phyloP scores from a whole-genome alignment of 73 alveolate genomes.

The Paramecium bursaria region DNA sequence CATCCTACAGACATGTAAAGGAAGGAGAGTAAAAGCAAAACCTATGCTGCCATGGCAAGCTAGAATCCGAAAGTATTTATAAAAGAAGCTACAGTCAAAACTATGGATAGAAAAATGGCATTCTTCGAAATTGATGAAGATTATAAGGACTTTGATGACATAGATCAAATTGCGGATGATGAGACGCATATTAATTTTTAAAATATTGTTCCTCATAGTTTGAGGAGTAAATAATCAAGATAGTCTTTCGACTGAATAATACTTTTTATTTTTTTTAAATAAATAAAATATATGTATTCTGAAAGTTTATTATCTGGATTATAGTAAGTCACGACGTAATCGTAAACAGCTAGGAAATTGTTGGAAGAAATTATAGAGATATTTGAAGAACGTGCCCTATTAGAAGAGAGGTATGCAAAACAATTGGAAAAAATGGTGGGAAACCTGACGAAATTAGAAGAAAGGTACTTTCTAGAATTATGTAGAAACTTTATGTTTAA shows the following conservation, averaged over 20 bases:
- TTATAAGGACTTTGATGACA: conserved; percentile 39
- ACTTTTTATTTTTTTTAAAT: background rate
- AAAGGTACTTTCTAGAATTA: too few relatives aligned
- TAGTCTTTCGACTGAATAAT: conserved; percentile 32
- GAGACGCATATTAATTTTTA: conserved; percentile 1
- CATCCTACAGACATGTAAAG: conserved; percentile 37
- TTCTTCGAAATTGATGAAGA: conserved; percentile 41
- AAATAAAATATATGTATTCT: conserved; percentile 4
- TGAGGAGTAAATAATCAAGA: conserved; percentile 17
- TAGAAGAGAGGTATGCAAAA: conserved; percentile 19
- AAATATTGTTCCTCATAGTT: conserved; percentile 25
- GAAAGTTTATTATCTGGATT: conserved; percentile 5
- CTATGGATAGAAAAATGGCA: conserved; percentile 56
- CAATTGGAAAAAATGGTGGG: too few relatives aligned
- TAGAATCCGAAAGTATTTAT: conserved; percentile 11
- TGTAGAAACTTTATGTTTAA: conserved; percentile 17
- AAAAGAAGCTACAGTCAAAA: conserved; percentile 22
- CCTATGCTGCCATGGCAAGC: background rate
- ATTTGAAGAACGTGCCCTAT: background rate
- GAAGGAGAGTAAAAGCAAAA: background rate
- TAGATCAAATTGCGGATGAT: conserved; percentile 35
- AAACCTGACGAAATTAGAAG: background rate
- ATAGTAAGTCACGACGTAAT: conserved; percentile 10
- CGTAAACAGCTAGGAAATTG: conserved; percentile 23
- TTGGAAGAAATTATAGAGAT: background rate